phyloP scores from a whole-genome alignment of 2,329 filamentous ascomycete species.

The Bimuria novae-zelandiae region DNA sequence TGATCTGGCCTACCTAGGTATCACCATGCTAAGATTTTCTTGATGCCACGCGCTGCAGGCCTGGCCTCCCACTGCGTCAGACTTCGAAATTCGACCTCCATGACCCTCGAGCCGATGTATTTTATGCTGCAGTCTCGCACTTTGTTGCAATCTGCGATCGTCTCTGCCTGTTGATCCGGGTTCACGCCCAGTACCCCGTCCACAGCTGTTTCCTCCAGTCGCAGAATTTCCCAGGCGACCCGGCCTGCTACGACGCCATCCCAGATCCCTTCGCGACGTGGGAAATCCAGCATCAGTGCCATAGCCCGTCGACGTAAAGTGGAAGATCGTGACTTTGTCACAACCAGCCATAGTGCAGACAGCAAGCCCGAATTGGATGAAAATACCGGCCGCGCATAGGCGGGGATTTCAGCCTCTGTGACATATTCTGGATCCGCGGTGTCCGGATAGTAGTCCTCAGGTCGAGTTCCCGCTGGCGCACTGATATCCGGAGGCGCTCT shows the following conservation, averaged over 20 bases:
- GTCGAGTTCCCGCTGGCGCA: conserved; percentile 21
- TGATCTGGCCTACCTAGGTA: too few relatives aligned
- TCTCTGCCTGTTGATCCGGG: neutral
- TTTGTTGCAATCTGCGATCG: conserved; percentile 16
- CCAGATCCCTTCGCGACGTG: conserved; percentile 56
- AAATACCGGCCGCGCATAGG: conserved; percentile 28
- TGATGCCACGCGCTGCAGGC: conserved; percentile 13
- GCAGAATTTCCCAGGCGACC: conserved; percentile 31
- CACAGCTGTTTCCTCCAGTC: conserved; percentile 31
- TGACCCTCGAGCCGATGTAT: conserved; percentile 27
- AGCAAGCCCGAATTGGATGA: conserved; percentile 29
- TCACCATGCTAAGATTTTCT: conserved; percentile 13
- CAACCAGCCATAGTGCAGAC: conserved; percentile 33
- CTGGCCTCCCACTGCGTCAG: conserved; percentile 21
- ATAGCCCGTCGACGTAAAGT: conserved; percentile 31
- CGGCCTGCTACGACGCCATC: conserved; percentile 65
- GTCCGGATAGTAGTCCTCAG: conserved; percentile 17
- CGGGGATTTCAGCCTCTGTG: neutral
- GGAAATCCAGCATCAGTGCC: conserved; percentile 30
- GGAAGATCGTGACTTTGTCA: conserved; percentile 23
- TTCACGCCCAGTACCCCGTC: conserved; percentile 17
- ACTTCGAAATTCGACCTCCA: conserved; percentile 28
- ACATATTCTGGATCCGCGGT: conserved; percentile 8
- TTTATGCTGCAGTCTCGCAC: conserved; percentile 18
- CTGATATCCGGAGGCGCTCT: conserved; percentile 22